Base-by-base conservation (phyloP, 805 yeast species). In the Metschnikowia bowlesiae region DNA sequence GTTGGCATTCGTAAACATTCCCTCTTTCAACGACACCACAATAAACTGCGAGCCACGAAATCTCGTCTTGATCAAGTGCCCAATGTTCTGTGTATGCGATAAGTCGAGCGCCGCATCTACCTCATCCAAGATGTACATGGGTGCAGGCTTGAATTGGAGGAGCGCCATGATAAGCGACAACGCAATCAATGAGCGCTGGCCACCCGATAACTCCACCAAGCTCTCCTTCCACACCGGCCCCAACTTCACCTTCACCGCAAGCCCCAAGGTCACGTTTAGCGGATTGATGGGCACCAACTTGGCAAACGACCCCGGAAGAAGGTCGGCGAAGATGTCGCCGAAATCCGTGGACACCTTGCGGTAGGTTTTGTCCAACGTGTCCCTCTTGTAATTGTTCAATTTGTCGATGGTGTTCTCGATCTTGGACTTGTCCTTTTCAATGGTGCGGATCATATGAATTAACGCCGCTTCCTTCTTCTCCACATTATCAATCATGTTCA, bases 101-200 rank as follows among this genome's bases (percentile, higher is more conserved):
- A 92, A 78, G 75, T 94, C 99, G 56, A 94, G 77, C 1, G 99
- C 99, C 1, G 99, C 99, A 71, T 94, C 99, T 36, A 94, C 97
- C 70, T 94, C 99, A 69, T 94, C 99, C 51, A 94, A 73, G 58
- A 94, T 92, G 63, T 94, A 94, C 96, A 94, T 88, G 7, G 99
- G 99, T 1, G 99, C 99, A 5, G 99, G 99, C 66, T 90, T 89
- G 74, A 87, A 92, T 66, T 90, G 96, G 45, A 94, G 73, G 53
- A 94, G 74, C 0, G 98, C 96, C 82, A 92, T 79, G 59, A 94
- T 94, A 59, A 92, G 74, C 3, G 98, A 88, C 50, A 94, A 72
- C 0, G 99, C 99, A 55, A 92, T 88, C 55, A 95, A 79, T 1
- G 98, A 94, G 58, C 98, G 72, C 67, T 94, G 99, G 16, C 99